Percentiles rank a stretch among this genome's conserved stretches.
phyloP scores from a whole-genome alignment of 1,139 yeast genomes.

The Taphrina communis region DNA sequence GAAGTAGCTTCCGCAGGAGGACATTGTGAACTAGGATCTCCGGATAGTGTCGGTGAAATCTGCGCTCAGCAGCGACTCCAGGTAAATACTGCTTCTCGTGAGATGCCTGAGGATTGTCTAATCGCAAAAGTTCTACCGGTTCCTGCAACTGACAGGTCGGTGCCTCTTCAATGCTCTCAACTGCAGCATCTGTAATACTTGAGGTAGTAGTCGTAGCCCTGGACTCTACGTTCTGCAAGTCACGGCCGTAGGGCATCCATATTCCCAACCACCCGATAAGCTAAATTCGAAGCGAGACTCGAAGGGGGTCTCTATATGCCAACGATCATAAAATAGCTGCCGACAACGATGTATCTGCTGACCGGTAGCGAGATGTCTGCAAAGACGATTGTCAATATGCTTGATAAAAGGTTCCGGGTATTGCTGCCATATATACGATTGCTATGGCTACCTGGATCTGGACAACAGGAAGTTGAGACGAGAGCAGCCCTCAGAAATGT shows the following conservation, averaged over 20 bases:
- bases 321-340: too few species aligned
- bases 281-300: not conserved
- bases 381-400: too few species aligned
- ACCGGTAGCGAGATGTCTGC: too few species aligned
- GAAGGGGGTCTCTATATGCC: not conserved
- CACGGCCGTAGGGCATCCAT: not conserved
- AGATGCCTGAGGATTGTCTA: not conserved
- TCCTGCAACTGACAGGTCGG: conserved; percentile 2
- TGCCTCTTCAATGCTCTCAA: not conserved
- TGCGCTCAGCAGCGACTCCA: conserved; percentile 10
- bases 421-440: too few species aligned
- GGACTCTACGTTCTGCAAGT: too few species aligned
- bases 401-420: too few species aligned
- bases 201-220: too few species aligned
- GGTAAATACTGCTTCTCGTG: conserved; percentile 11
- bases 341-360: too few species aligned
- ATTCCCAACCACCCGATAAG: not conserved
- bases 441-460: too few species aligned
- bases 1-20: conserved; percentile 13
- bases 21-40: conserved; percentile 10
- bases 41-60: conserved; percentile 21
- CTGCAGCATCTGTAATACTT: too few species aligned
- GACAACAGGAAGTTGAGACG: too few species aligned
- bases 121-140: not conserved
- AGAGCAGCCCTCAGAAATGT: not conserved